Percentiles rank a stretch among this genome's conserved stretches.
phyloP scores from a whole-genome alignment of 78 protist species.

The Cavenderia fasciculata region DNA sequence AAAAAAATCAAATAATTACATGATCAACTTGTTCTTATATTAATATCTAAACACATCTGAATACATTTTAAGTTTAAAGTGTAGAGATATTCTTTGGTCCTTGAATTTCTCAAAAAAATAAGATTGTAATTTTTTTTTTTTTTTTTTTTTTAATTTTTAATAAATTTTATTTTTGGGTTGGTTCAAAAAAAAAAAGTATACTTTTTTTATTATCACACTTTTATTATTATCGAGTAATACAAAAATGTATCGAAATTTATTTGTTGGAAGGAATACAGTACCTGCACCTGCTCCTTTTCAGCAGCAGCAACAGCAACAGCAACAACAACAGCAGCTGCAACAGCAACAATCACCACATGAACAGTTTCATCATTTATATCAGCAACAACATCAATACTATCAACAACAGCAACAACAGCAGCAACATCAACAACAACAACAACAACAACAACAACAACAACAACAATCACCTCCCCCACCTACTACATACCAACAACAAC shows the following conservation, averaged over 20 bases:
- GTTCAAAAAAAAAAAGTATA: neutral
- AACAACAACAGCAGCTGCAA: neutral
- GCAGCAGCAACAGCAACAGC: constrained; percentile 7
- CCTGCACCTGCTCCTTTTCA: neutral
- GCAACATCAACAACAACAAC: constrained; percentile 21
- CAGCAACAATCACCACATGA: neutral
- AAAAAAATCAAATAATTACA: no score
- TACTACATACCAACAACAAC: no score
- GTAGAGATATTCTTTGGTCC: no score
- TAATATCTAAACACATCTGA: no score
- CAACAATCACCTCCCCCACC: constrained; percentile 7
- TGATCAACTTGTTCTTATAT: no score
- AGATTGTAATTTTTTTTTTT: no score
- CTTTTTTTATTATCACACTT: neutral
- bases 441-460: constrained; percentile 17
- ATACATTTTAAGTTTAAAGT: no score
- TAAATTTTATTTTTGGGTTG: no score
- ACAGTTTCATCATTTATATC: neutral
- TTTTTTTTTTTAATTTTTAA: no score
- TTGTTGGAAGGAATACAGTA: neutral
- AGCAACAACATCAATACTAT: neutral
- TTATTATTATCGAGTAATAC: neutral
- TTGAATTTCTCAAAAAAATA: no score
- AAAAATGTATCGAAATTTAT: neutral
- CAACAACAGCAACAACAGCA: constrained; percentile 8